These are phyloP conservation scores for Eurotiales sp. DNA, from an alignment of 2,329 filamentous ascomycete species.

Conservation along the genomic window DNA sequence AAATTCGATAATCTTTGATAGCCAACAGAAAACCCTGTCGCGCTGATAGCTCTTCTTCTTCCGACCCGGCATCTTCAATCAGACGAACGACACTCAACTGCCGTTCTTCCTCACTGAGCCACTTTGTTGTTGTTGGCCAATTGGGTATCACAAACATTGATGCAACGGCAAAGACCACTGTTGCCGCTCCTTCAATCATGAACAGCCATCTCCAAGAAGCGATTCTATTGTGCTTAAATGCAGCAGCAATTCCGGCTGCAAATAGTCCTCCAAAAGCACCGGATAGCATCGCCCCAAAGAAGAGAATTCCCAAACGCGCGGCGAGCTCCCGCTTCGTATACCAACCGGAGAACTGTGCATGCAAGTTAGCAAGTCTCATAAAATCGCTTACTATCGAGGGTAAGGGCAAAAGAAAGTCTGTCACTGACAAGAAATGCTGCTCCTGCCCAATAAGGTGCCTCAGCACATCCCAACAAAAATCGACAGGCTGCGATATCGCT, in stretches of 20 bases:
- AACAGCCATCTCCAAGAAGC: conserved; percentile 68
- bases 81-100: background rate
- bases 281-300: conserved; percentile 66
- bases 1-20: background rate
- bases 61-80: conserved; percentile 25
- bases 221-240: conserved; percentile 54
- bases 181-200: conserved; percentile 66
- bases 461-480: conserved; percentile 44
- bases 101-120: conserved; percentile 64
- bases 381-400: no score
- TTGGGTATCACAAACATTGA: conserved; percentile 65
- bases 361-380: no score
- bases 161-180: conserved; percentile 54
- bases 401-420: no score
- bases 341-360: conserved; percentile 36
- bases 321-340: conserved; percentile 64
- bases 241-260: conserved; percentile 58
- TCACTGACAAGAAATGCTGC: conserved; percentile 58
- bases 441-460: conserved; percentile 65
- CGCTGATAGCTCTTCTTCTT: no score
- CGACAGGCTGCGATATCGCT: conserved; percentile 56
- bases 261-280: conserved; percentile 69
- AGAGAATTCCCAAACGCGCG: conserved; percentile 65
- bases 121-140: conserved; percentile 63
- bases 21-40: background rate